These are phyloP conservation scores for Colletotrichum nymphaeae DNA, from an alignment of 2,329 filamentous ascomycete species.

Conservation along the genomic window DNA sequence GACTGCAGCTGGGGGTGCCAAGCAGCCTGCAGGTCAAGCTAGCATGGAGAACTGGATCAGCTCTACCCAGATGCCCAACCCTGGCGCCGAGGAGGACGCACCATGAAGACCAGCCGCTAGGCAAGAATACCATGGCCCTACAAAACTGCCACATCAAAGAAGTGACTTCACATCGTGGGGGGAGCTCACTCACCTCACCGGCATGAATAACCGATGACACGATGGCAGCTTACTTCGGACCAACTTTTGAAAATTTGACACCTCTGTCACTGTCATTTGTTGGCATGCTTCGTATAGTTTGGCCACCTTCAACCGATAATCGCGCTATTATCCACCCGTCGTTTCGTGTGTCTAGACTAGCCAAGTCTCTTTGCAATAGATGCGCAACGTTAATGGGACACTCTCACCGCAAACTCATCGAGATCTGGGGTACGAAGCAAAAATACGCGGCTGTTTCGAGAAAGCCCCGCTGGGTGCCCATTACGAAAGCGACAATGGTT, in stretches of 20 bases:
- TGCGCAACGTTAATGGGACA: conserved; percentile 17
- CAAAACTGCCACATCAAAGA: background rate
- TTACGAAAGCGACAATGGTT: conserved; percentile 8
- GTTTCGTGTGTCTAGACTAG: conserved; percentile 26
- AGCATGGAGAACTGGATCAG: conserved; percentile 88
- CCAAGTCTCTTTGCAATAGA: conserved; percentile 9
- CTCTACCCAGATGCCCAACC: conserved; percentile 75
- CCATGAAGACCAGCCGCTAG: background rate
- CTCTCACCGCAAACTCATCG: conserved; percentile 13
- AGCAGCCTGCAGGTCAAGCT: conserved; percentile 70
- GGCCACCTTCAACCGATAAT: background rate
- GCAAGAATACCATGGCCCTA: background rate
- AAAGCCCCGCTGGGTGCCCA: background rate
- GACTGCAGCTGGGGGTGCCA: conserved; percentile 41
- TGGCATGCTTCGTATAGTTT: conserved; percentile 5
- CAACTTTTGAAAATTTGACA: background rate
- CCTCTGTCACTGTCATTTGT: background rate
- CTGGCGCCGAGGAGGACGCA: conserved; percentile 44
- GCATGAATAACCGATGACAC: conserved; percentile 11
- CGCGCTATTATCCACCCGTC: conserved; percentile 13
- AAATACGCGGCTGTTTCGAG: conserved; percentile 21
- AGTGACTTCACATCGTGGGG: background rate
- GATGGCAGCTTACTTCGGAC: conserved; percentile 16
- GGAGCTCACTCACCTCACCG: background rate
- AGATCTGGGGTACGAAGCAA: conserved; percentile 14